These are phyloP conservation scores for Coix lacrymajobi DNA, from an alignment of 176 grass and related monocot species.

Conservation along the genomic window DNA sequence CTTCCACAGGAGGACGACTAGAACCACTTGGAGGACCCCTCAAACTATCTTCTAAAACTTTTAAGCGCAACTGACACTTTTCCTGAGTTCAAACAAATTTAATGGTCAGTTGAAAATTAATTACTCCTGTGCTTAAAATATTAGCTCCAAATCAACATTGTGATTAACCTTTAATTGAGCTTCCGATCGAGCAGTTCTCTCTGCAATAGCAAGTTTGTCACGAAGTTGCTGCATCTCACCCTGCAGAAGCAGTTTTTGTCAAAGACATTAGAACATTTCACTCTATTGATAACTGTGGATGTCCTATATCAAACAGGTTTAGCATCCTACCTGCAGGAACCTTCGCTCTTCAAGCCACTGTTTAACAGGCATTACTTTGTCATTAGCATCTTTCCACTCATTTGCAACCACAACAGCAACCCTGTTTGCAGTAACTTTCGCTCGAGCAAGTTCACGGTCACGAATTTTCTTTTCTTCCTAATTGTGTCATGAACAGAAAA, in stretches of 20 bases:
- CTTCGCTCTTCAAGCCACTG: conserved; percentile 99
- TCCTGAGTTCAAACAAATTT: conserved; percentile 45
- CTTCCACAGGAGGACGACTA: conserved; percentile 48
- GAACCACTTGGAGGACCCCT: conserved; percentile 59
- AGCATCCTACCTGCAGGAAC: conserved; percentile 71
- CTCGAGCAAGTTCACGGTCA: conserved; percentile 83
- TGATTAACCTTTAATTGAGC: conserved; percentile 72
- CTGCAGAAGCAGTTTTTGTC: conserved; percentile 31
- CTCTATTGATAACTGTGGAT: background rate
- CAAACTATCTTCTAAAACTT: conserved; percentile 88
- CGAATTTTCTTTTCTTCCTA: conserved; percentile 88
- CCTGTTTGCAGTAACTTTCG: conserved; percentile 92
- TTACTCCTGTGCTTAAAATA: background rate
- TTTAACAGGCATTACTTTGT: conserved; percentile 99
- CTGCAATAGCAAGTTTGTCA: conserved; percentile 85
- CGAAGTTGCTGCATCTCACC: conserved; percentile 98
- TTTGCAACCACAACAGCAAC: conserved; percentile 95
- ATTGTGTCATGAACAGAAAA: conserved; percentile 21
- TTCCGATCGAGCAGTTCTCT: conserved; percentile 77
- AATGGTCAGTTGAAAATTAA: background rate
- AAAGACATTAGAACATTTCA: background rate
- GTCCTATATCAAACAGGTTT: conserved; percentile 6
- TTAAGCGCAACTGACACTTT: conserved; percentile 78
- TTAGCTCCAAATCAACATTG: conserved; percentile 5
- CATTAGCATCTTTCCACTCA: conserved; percentile 98